Conservation (phyloP, 2,329 filamentous ascomycete genomes). For the Apiospora phragmitis region DNA sequence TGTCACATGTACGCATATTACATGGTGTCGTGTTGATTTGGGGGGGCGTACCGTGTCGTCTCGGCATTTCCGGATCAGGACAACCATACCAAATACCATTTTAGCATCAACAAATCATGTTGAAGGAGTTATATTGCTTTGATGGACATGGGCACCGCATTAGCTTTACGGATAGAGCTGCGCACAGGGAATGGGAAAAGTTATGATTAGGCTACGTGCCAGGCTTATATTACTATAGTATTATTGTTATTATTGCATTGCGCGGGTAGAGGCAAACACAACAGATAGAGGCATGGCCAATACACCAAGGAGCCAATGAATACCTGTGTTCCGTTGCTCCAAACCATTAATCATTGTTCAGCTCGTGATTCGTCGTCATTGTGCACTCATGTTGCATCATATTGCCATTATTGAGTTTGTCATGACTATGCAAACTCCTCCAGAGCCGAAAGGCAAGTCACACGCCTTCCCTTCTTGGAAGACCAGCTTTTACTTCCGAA, state of each 20-base stretch:
- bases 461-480: slow-evolving; percentile 1
- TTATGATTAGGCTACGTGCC: background rate
- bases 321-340: background rate
- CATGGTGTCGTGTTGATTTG: background rate
- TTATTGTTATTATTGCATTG: slow-evolving; percentile 2
- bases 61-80: background rate
- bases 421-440: background rate
- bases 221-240: background rate
- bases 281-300: background rate
- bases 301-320: background rate
- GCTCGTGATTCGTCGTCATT: background rate
- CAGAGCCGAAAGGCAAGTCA: background rate
- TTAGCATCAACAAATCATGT: slow-evolving; percentile 5
- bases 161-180: slow-evolving; percentile 1
- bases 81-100: slow-evolving; percentile 3
- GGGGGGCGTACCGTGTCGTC: background rate
- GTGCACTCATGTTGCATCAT: background rate
- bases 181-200: slow-evolving; percentile 4
- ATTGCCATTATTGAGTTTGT: background rate
- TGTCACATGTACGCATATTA: background rate
- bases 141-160: background rate
- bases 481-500: background rate
- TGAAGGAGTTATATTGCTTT: slow-evolving; percentile 5
- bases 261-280: background rate
- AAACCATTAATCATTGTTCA: background rate